These are phyloP conservation scores for Emergomyces pasteurianus DNA, from an alignment of 2,329 filamentous ascomycete species.

Conservation along the genomic window DNA sequence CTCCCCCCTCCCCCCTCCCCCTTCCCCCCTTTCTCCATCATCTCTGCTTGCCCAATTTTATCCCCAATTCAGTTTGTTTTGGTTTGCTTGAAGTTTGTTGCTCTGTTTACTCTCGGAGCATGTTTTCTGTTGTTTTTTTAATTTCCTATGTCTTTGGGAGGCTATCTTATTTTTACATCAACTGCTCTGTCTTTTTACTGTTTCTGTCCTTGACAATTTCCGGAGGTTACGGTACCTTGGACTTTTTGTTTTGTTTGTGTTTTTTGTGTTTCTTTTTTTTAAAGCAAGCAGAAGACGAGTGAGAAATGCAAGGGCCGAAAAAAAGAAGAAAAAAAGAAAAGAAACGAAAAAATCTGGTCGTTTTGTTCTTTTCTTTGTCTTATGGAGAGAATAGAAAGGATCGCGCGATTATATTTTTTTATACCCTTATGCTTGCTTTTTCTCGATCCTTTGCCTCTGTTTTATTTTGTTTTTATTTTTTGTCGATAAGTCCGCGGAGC, in stretches of 20 bases:
- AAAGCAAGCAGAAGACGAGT: too few relatives aligned
- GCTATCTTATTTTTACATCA: not conserved
- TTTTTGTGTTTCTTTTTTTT: not conserved
- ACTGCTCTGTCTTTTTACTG: not conserved
- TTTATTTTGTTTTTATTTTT: not conserved
- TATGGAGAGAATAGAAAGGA: not conserved
- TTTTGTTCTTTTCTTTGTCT: not conserved
- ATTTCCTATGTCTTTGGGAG: constrained; percentile 1
- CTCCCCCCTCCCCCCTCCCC: too few relatives aligned
- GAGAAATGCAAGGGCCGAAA: not conserved
- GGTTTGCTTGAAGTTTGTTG: constrained; percentile 1
- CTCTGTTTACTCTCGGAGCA: constrained; percentile 1
- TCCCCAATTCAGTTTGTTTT: constrained; percentile 4
- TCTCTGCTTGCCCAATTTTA: too few relatives aligned
- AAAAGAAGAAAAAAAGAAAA: not conserved
- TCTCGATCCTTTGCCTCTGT: not conserved
- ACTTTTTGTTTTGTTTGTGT: not conserved
- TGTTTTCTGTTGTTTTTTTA: not conserved
- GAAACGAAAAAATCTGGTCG: not conserved
- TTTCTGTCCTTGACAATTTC: not conserved
- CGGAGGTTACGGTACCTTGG: too few relatives aligned
- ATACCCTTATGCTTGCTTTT: not conserved
- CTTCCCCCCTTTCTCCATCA: too few relatives aligned
- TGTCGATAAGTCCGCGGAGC: not conserved
- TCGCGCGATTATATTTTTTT: not conserved